These are phyloP conservation scores for Linaria vulgaris DNA, from an alignment of 257 asterid species.

Conservation along the genomic window DNA sequence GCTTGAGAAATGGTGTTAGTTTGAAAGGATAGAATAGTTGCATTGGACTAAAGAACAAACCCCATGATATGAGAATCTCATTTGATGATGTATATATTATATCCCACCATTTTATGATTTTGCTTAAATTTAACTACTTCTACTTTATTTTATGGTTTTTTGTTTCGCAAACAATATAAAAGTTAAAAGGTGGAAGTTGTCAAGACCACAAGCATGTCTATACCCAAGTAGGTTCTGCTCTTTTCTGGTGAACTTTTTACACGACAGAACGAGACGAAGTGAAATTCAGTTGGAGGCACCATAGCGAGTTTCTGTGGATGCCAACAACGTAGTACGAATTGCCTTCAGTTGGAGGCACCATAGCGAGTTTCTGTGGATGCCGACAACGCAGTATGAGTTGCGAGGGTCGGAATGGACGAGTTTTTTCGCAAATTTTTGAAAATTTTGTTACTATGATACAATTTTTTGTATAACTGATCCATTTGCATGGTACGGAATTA, in stretches of 20 bases:
- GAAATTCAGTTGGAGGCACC: constrained; percentile 27
- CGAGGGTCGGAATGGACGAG: too few relatives aligned
- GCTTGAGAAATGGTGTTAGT: constrained; percentile 33
- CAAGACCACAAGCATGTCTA: constrained; percentile 25
- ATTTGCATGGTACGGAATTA: too few relatives aligned
- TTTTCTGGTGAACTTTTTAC: constrained; percentile 24
- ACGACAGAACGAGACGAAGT: constrained; percentile 1
- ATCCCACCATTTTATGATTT: not conserved
- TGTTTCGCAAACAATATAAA: constrained; percentile 9
- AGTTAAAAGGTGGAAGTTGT: constrained; percentile 31
- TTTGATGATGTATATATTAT: constrained; percentile 7
- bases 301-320: constrained; percentile 19
- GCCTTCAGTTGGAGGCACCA: constrained; percentile 27
- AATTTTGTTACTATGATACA: not conserved
- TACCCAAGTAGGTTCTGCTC: constrained; percentile 25
- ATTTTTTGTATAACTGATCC: too few relatives aligned
- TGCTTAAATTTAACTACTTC: constrained; percentile 16
- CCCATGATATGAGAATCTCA: constrained; percentile 12
- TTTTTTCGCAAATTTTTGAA: constrained; percentile 9
- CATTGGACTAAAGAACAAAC: constrained; percentile 17
- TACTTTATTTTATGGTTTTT: constrained; percentile 14
- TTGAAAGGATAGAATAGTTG: constrained; percentile 25
- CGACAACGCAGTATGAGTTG: constrained; percentile 6
- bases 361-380: constrained; percentile 18
- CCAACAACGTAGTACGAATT: constrained; percentile 5